Percentiles rank a stretch among this genome's conserved stretches.
These are phyloP conservation scores for Saccharata proteae DNA, from an alignment of 2,329 filamentous ascomycete genomes.

Conservation along the genomic window DNA sequence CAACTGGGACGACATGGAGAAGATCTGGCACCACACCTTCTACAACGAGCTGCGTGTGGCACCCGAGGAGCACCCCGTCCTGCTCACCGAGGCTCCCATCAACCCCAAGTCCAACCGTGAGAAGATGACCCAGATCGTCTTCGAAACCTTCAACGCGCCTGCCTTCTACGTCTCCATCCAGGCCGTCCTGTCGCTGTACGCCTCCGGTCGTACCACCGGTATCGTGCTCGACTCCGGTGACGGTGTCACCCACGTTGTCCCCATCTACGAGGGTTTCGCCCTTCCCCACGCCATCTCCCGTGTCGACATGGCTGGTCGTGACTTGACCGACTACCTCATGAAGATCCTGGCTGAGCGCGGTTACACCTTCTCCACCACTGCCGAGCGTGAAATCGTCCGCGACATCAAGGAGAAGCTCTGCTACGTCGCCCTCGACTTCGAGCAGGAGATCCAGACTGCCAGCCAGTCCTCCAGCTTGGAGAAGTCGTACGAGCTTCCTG, in stretches of 20 bases:
- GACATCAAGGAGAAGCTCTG: slow-evolving; percentile 99
- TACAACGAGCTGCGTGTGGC: slow-evolving; percentile 99
- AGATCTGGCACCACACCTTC: slow-evolving; percentile 99
- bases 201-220: slow-evolving; percentile 99
- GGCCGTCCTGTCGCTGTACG: slow-evolving; percentile 97
- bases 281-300: slow-evolving; percentile 99
- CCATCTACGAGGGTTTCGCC: slow-evolving; percentile 99
- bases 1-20: slow-evolving; percentile 99
- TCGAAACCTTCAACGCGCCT: slow-evolving; percentile 99
- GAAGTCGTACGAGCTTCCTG: slow-evolving; percentile 99
- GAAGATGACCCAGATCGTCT: slow-evolving; percentile 99
- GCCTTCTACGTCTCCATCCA: slow-evolving; percentile 99
- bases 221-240: slow-evolving; percentile 99
- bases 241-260: slow-evolving; percentile 99
- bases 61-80: slow-evolving; percentile 98
- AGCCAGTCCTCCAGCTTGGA: slow-evolving; percentile 97
- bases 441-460: slow-evolving; percentile 99
- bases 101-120: slow-evolving; percentile 99
- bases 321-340: slow-evolving; percentile 99
- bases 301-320: slow-evolving; percentile 99
- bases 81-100: slow-evolving; percentile 98
- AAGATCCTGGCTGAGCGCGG: slow-evolving; percentile 99
- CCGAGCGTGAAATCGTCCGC: slow-evolving; percentile 99
- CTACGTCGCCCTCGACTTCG: slow-evolving; percentile 99
- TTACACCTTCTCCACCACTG: slow-evolving; percentile 99